Base-by-base conservation (phyloP, 257 asterid genomes). In the Misopates orontium region DNA sequence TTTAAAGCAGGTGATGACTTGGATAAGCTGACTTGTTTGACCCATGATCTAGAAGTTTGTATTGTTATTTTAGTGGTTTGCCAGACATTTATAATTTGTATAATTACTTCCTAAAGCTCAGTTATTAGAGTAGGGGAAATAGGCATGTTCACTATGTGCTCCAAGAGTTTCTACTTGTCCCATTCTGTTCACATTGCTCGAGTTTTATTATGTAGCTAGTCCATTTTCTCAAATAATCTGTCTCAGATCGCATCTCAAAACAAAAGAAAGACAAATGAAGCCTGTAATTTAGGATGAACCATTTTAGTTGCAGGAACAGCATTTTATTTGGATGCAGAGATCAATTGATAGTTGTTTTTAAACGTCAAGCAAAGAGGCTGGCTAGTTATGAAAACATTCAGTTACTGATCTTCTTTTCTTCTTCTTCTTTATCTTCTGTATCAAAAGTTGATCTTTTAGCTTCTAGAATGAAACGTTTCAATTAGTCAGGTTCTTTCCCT, bases 1-100 rank as follows among this genome's bases (percentile, higher is more conserved):
- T 22, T 25, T 85, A 74, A 92, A 85, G 75, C 75, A 78, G 97
- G 98, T 92, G 66, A 72, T 70, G 42, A 36, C 67, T 54, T 69
- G 28, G 16, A 23, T 59, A 11, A 49, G 19, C 23, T 56, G 13
- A 17, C 62, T 53, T 20, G 49, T 53, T 72, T 49, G 16, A 41
- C 10, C 36, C 50, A 12, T 31, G 42, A 36, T 1, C 11, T 24
- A 56, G 18, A n/a, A 39, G 7, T 56, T 31, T 1, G 62, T 25
- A 11, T 31, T 56, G 2, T 56, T 45, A 31, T 31, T 56, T 56
- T 56, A 45, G 12, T 56, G 39, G n/a, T 3, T 56, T 16, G 21
- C 18, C 16, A 59, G n/a, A 40, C 65, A 59, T 58, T 19, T 18
- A 17, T 59, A 0, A 44, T 59, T 14, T 18, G 8, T 63, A 13